Percentiles rank a stretch among this genome's conserved stretches.
Conservation (phyloP, 305 asterid species). For the Rubia occidens region DNA sequence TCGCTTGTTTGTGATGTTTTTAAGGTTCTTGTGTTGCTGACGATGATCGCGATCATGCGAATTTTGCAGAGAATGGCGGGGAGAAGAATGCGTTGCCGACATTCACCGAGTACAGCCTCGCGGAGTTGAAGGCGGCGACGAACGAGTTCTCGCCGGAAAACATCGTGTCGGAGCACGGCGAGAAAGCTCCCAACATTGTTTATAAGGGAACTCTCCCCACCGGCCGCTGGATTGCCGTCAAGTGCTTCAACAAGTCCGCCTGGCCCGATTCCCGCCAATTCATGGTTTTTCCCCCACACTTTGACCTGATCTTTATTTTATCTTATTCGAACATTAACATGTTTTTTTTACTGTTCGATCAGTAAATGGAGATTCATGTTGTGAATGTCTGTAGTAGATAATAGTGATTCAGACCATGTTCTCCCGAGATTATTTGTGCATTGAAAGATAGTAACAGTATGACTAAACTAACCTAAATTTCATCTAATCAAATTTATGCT, state of each 20-base stretch:
- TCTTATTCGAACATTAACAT: no score
- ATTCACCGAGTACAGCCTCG: conserved; percentile 62
- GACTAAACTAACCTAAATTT: no score
- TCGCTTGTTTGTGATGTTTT: background rate
- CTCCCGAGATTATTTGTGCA: no score
- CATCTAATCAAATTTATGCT: no score
- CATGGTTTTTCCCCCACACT: conserved; percentile 29
- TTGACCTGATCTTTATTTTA: no score
- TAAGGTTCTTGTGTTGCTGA: background rate
- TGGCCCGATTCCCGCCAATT: conserved; percentile 94
- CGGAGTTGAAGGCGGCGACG: conserved; percentile 66
- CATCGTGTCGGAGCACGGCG: conserved; percentile 89
- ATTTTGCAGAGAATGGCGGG: conserved; percentile 55
- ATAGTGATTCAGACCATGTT: no score
- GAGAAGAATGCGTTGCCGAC: conserved; percentile 40
- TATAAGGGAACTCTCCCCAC: conserved; percentile 63
- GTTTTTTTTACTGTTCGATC: no score
- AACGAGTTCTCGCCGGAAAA: conserved; percentile 62
- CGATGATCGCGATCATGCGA: background rate
- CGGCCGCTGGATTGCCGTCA: conserved; percentile 67
- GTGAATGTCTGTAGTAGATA: no score
- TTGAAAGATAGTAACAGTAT: no score
- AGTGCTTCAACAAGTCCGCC: conserved; percentile 74
- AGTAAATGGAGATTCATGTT: no score
- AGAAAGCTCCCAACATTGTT: conserved; percentile 88